Evolutionary conservation across 164 flowering plant species (phyloP), one percentile per base, ranked within the genome.

Genomic region (Houttuynia cordata): DNA sequence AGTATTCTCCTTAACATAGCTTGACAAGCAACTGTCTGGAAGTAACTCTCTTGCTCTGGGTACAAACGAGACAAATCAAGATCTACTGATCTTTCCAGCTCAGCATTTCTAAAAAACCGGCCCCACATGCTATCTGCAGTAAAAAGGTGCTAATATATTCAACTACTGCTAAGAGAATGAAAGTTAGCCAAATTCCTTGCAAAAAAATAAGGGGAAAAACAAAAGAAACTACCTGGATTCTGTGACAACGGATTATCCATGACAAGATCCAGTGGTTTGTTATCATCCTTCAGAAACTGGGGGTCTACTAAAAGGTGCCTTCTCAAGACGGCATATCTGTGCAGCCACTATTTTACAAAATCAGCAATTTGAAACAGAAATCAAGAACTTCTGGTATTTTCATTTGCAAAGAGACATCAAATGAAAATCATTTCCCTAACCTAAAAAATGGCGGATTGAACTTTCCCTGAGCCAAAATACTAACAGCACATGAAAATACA

Each of bases 101-200:
- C 99, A 53, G 94, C 96, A 84, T 74, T 90, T 24, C 80, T 76
- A 63, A 93, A 93, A 77, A 87, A 90, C 30, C 85, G 97, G 24
- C 97, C 83, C 97, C 99, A 93, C 64, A 70, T 83, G 77, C 99
- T 93, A 79, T 93, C 99, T 93, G 81, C 74, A 81, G n/a, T 18
- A 56, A 57, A 21, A 57, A n/a, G 0, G 15, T 40, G 24, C 12
- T 8, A 30, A 8, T 3, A 25, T 51, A 8, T 7, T 3, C 50
- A 15, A 24, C 63, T 49, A 51, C 10, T 34, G 18, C 2, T 30
- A 30, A 30, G 37, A 30, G 2, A 6, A 30, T 30, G 37, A 30
- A 30, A 6, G 37, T 30, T 30, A 30, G 37, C 37, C 6, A 30
- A 30, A 30, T 6, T 30, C n/a, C n/a, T n/a, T n/a, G n/a, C n/a